These are phyloP conservation scores for Nemania sp. DNA, from an alignment of 2,329 filamentous ascomycete species.

Conservation along the genomic window DNA sequence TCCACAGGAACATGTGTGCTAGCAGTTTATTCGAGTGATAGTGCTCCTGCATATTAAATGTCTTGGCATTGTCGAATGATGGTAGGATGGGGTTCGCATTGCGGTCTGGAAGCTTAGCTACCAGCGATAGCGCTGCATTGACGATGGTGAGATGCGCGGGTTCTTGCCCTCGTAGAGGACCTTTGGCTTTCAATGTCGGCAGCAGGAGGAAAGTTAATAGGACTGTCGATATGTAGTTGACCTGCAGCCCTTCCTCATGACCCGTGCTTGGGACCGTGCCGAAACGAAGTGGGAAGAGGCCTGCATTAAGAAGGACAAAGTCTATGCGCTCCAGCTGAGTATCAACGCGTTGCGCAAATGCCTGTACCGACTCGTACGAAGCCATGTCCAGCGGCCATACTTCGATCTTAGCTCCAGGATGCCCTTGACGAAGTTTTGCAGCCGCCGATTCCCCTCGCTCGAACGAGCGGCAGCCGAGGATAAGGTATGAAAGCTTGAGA, in stretches of 20 bases:
- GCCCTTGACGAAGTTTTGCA: constrained; percentile 33
- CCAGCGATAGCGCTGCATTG: constrained; percentile 12
- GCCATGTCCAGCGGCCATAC: constrained; percentile 56
- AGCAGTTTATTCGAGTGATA: constrained; percentile 36
- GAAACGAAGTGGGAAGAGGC: not conserved
- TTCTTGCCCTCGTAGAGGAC: not conserved
- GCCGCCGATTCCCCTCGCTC: constrained; percentile 49
- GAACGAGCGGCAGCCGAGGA: constrained; percentile 51
- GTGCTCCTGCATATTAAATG: not conserved
- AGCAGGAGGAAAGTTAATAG: constrained; percentile 21
- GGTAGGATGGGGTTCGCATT: constrained; percentile 5
- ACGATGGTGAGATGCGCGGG: constrained; percentile 23
- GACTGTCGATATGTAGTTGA: constrained; percentile 26
- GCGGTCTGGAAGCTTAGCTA: constrained; percentile 4
- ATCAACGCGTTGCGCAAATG: constrained; percentile 44
- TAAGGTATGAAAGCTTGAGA: constrained; percentile 45
- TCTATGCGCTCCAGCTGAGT: constrained; percentile 29
- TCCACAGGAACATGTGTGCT: constrained; percentile 40
- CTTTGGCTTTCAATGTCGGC: constrained; percentile 18
- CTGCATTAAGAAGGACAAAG: constrained; percentile 28
- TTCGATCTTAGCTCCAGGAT: constrained; percentile 44
- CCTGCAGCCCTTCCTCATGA: constrained; percentile 25
- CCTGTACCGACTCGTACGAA: constrained; percentile 48
- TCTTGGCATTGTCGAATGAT: constrained; percentile 28
- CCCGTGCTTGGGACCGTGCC: constrained; percentile 15